Evolutionary conservation across 2,329 filamentous ascomycete genomes (phyloP).

Genomic region (Paecilomyces fulvus): DNA sequence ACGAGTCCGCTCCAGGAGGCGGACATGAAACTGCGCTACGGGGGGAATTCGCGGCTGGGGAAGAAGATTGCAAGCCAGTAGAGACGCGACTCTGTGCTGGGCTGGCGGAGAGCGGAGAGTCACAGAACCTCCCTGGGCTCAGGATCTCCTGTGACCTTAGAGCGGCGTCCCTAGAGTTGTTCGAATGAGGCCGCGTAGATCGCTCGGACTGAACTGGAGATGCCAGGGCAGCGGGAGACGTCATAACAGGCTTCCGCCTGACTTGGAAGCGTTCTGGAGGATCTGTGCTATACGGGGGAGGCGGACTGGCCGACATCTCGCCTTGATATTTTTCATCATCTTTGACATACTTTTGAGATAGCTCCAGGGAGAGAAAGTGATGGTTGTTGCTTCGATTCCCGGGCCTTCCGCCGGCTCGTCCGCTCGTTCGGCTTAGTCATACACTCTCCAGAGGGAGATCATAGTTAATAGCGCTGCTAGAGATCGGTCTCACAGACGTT

Average conservation of each 20-base stretch:
- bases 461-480: neutral
- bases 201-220: slow-evolving; percentile 12
- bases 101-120: neutral
- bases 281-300: neutral
- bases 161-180: neutral
- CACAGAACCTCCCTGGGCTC: neutral
- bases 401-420: neutral
- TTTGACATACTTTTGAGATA: neutral
- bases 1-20: slow-evolving; percentile 7
- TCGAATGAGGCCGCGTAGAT: slow-evolving; percentile 4
- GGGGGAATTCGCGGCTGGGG: slow-evolving; percentile 7
- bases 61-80: neutral
- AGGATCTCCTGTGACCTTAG: neutral
- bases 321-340: neutral
- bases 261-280: slow-evolving; percentile 10
- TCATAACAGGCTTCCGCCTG: slow-evolving; percentile 13
- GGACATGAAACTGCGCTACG: slow-evolving; percentile 6
- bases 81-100: neutral
- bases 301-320: neutral
- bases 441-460: neutral
- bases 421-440: neutral
- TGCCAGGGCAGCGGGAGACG: neutral
- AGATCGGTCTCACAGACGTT: too few relatives aligned
- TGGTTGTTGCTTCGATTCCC: neutral
- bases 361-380: neutral